These are phyloP conservation scores for Lactifluus pinguis DNA, from an alignment of 768 basidiomycete species.

Conservation along the genomic window DNA sequence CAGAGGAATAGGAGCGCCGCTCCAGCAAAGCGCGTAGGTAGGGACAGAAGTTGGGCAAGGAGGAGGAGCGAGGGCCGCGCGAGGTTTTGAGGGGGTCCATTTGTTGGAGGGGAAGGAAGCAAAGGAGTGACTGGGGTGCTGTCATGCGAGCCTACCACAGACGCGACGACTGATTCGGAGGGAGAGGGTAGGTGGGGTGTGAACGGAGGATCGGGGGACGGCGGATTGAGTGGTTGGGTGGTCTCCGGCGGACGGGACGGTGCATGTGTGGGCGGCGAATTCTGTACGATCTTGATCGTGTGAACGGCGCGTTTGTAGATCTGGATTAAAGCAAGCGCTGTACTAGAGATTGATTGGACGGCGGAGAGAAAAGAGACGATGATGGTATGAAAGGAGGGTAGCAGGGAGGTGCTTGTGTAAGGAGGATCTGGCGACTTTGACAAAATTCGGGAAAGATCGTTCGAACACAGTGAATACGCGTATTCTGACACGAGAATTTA, in stretches of 20 bases:
- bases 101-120: neutral
- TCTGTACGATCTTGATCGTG: slow-evolving; percentile 59
- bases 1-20: slow-evolving; percentile 37
- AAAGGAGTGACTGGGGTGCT: neutral
- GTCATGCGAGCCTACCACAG: neutral
- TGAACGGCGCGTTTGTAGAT: slow-evolving; percentile 54
- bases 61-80: slow-evolving; percentile 36
- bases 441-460: neutral
- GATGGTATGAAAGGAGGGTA: slow-evolving; percentile 39
- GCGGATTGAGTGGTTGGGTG: neutral
- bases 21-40: slow-evolving; percentile 40
- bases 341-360: slow-evolving; percentile 61
- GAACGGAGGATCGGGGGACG: neutral
- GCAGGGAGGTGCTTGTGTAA: slow-evolving; percentile 19
- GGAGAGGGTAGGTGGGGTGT: slow-evolving; percentile 4
- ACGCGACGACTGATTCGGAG: neutral
- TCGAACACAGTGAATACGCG: too few species aligned
- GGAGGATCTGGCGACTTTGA: slow-evolving; percentile 22
- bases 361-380: slow-evolving; percentile 66
- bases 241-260: neutral
- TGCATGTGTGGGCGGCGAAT: neutral
- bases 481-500: neutral
- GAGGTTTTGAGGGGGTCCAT: slow-evolving; percentile 26
- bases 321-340: slow-evolving; percentile 58
- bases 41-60: slow-evolving; percentile 41